Conservation (phyloP, 2,329 filamentous ascomycete genomes). For the Talaromyces sp. region DNA sequence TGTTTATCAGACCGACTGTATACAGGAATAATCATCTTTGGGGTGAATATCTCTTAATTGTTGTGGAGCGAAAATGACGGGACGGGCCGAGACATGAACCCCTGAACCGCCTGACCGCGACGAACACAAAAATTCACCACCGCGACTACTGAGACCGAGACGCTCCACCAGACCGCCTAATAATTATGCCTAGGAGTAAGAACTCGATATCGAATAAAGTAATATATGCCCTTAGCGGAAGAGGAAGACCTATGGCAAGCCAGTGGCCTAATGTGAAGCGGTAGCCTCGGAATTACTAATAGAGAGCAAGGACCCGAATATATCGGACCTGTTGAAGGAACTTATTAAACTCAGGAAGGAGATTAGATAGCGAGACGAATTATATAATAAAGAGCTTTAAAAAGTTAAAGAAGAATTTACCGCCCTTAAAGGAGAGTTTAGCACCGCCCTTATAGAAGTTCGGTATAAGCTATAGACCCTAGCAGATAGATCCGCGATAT, state of each 20-base stretch:
- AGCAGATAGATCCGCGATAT: conserved; percentile 16
- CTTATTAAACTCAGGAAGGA: conserved; percentile 25
- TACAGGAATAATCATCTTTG: too few relatives aligned
- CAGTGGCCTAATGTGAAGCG: conserved; percentile 15
- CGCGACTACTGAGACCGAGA: conserved; percentile 23
- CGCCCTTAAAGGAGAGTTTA: conserved; percentile 10
- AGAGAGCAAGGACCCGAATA: conserved; percentile 14
- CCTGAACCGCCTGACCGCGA: conserved; percentile 27
- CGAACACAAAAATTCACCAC: conserved; percentile 25
- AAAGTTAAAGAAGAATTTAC: conserved; percentile 16
- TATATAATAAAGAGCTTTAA: conserved; percentile 24
- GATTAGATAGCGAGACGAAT: conserved; percentile 22
- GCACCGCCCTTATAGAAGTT: conserved; percentile 19
- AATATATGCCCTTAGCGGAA: conserved; percentile 17
- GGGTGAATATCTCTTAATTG: too few relatives aligned
- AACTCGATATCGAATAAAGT: conserved; percentile 20
- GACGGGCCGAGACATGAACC: conserved; percentile 27
- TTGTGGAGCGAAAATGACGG: conserved; percentile 17
- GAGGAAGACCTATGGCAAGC: conserved; percentile 17
- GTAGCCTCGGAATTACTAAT: conserved; percentile 13
- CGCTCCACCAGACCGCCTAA: conserved; percentile 21
- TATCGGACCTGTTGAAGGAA: conserved; percentile 15
- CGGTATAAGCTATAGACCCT: conserved; percentile 19
- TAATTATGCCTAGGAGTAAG: conserved; percentile 22
- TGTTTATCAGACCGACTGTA: too few relatives aligned